These are phyloP conservation scores for Scutellaria baicalensis DNA, from an alignment of 257 asterid species.

Conservation along the genomic window DNA sequence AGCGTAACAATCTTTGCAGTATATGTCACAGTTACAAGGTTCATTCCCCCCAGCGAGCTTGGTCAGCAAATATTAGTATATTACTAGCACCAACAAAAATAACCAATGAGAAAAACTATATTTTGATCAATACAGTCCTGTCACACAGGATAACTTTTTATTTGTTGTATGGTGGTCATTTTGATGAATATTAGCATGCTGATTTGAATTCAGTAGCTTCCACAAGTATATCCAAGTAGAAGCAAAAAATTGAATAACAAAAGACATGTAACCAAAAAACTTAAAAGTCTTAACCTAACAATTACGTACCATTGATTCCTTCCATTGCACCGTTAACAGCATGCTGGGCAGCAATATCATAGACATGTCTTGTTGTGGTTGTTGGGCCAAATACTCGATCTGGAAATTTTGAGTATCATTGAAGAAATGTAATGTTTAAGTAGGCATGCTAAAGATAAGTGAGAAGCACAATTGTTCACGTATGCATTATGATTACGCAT, in stretches of 20 bases:
- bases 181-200: not conserved
- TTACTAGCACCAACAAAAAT: not conserved
- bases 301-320: conserved; percentile 76
- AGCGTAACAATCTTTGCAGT: not conserved
- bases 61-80: not conserved
- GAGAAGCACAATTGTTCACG: not conserved
- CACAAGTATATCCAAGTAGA: not conserved
- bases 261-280: conserved; percentile 9
- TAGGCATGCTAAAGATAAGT: not conserved
- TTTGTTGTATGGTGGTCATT: conserved; percentile 1
- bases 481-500: not conserved
- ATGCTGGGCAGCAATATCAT: conserved; percentile 94
- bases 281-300: conserved; percentile 4
- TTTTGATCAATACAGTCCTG: not conserved
- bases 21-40: not conserved
- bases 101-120: not conserved
- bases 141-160: not conserved
- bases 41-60: not conserved
- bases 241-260: not conserved
- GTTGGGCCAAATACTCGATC: conserved; percentile 99
- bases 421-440: not conserved
- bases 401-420: conserved; percentile 26
- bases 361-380: conserved; percentile 96
- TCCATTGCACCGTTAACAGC: conserved; percentile 91
- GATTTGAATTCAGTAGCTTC: conserved; percentile 6